Evolutionary conservation across 495 filamentous ascomycete species (phyloP), one percentile per base, ranked within the genome.

Genomic region (Pseudomonodictys pantanalensis): DNA sequence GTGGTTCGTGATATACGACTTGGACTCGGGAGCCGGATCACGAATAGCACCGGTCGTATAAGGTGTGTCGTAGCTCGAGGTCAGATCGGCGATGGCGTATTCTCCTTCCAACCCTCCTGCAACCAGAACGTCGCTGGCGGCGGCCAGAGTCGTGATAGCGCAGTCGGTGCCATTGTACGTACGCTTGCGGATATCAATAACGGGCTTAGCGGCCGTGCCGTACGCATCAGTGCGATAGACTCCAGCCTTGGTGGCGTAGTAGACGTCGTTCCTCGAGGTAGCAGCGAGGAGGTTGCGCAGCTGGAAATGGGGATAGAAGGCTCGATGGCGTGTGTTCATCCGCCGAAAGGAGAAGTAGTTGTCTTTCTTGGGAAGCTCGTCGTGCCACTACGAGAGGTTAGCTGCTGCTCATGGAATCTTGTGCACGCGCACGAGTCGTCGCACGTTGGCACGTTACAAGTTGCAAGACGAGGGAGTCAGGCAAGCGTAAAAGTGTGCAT

Each of bases 1-100:
- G 71, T 97, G 91, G 65, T 95, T 96, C 25, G 89, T 95, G 64
- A 95, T 93, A 56, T 86, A 85, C 58, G 89, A 89, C 28, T 75
- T 68, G 38, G 86, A 77, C 47, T 78, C 77, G 2, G 86, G 88
- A 26, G 92, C 83, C 25, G 77, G 73, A 7, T 78, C 76, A 3
- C 86, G 87, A 32, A 93, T 84, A 26, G 78, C 73, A 3, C 90
- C 90, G 42, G 81, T 76, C n/a, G 78, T 79, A 44, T 74, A 78
- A 15, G 67, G 67, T 10, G 71, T 70, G 20, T 71, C 67, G 28
- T 76, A 77, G 8, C 72, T 70, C 12, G 77, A 70, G 20, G 78
- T 73, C n/a, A 90, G 78, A 43, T 77, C 71, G 24, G 79, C 77
- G 51, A 95, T 68, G 15, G 83, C 83, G 66, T 95, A 97, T 62